Conservation (phyloP, 1,139 yeast genomes). For the Debaryomycetaceae sp. region DNA sequence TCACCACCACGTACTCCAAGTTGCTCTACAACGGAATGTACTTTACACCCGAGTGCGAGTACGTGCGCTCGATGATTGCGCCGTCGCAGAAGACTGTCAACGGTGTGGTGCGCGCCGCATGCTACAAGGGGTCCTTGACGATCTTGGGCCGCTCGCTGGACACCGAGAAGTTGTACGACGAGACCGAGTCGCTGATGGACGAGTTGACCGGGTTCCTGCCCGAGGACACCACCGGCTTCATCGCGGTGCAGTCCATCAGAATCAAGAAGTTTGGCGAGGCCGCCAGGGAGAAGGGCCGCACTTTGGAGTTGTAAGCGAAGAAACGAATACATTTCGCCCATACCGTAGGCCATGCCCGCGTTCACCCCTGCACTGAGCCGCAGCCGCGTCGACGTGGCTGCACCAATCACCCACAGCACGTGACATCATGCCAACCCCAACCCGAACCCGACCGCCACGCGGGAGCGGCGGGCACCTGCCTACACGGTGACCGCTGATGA, state of each 20-base stretch:
- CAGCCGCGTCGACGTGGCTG: too few species aligned
- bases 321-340: too few species aligned
- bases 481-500: too few species aligned
- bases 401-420: too few species aligned
- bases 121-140: slow-evolving; percentile 83
- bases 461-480: too few species aligned
- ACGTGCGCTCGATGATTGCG: slow-evolving; percentile 84
- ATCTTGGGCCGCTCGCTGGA: slow-evolving; percentile 92
- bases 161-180: slow-evolving; percentile 94
- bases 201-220: slow-evolving; percentile 98
- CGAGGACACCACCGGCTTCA: slow-evolving; percentile 94
- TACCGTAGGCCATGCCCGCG: too few species aligned
- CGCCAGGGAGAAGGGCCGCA: slow-evolving; percentile 71
- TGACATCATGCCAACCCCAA: too few species aligned
- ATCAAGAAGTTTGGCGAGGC: slow-evolving; percentile 97
- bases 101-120: slow-evolving; percentile 91
- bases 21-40: slow-evolving; percentile 94
- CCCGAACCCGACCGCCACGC: too few species aligned
- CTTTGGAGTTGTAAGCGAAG: slow-evolving; percentile 38
- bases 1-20: slow-evolving; percentile 87
- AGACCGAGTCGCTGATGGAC: slow-evolving; percentile 98
- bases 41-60: slow-evolving; percentile 98
- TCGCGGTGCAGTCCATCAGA: slow-evolving; percentile 96
- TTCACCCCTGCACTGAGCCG: too few species aligned
- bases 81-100: slow-evolving; percentile 95